Percentiles rank a stretch among this genome's conserved stretches.
These are phyloP conservation scores for Ostreobium quekettii DNA, from an alignment of 139 green algal species.

Conservation along the genomic window DNA sequence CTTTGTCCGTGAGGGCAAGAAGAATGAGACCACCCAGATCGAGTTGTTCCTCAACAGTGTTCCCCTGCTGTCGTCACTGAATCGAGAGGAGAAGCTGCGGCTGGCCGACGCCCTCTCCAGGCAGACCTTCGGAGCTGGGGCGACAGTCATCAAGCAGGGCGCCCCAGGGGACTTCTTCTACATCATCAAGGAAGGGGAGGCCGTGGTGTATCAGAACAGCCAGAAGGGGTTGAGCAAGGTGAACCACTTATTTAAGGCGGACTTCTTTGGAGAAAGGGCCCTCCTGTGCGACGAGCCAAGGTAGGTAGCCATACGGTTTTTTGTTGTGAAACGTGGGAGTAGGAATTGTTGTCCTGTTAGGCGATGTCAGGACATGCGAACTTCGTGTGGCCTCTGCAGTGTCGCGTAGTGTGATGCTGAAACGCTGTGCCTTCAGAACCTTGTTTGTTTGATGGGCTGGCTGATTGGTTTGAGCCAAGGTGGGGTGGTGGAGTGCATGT, in stretches of 20 bases:
- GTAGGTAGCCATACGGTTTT: no score
- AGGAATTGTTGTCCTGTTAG: no score
- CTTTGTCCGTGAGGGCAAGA: slow-evolving; percentile 57
- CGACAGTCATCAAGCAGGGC: slow-evolving; percentile 56
- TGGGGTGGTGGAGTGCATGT: no score
- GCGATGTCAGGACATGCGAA: no score
- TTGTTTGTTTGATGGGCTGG: no score
- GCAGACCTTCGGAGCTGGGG: slow-evolving; percentile 34
- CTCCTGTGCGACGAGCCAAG: slow-evolving; percentile 66
- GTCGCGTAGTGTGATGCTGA: no score
- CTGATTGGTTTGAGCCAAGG: no score
- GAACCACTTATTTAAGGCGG: slow-evolving; percentile 84
- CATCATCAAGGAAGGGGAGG: slow-evolving; percentile 91
- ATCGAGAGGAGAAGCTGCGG: slow-evolving; percentile 65
- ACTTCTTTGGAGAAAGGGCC: slow-evolving; percentile 88
- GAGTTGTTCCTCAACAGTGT: slow-evolving; percentile 90
- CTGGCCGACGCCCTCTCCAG: slow-evolving; percentile 73
- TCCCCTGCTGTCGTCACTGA: slow-evolving; percentile 65
- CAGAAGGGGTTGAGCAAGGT: slow-evolving; percentile 53
- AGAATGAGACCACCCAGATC: slow-evolving; percentile 56
- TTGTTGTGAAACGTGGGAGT: no score
- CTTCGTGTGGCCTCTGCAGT: no score
- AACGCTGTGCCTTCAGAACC: no score
- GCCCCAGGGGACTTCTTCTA: slow-evolving; percentile 83
- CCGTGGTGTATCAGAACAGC: slow-evolving; percentile 66